Conservation (phyloP, 2,329 filamentous ascomycete species). For the Paecilomyces sp. region DNA sequence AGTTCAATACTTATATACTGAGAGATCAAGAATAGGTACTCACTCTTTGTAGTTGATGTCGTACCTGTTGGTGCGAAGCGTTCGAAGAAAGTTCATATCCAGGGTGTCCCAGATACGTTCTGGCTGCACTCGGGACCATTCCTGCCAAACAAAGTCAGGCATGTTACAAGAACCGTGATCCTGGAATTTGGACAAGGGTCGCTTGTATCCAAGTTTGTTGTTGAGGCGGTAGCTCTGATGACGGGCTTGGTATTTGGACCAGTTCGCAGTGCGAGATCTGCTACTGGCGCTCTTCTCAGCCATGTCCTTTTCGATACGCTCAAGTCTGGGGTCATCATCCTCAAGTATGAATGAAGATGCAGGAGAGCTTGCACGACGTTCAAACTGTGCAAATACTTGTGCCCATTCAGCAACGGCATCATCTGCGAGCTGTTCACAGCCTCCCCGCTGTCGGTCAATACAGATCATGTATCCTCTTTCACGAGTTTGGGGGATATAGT, state of each 20-base stretch:
- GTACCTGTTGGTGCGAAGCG: conserved; percentile 36
- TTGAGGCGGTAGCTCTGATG: conserved; percentile 51
- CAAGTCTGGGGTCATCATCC: conserved; percentile 48
- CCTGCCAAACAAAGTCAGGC: conserved; percentile 49
- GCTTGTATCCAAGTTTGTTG: conserved; percentile 45
- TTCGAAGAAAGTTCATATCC: conserved; percentile 54
- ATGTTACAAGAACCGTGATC: conserved; percentile 46
- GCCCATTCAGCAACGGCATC: conserved; percentile 27
- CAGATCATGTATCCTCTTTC: conserved; percentile 54
- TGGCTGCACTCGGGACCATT: conserved; percentile 45
- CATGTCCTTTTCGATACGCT: conserved; percentile 44
- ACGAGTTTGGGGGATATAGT: conserved; percentile 66
- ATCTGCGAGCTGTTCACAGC: conserved; percentile 16
- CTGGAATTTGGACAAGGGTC: conserved; percentile 55
- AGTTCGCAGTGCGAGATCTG: conserved; percentile 19
- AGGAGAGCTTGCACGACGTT: conserved; percentile 54
- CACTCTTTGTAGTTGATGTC: conserved; percentile 55
- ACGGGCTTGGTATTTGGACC: conserved; percentile 47
- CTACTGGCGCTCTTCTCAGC: conserved; percentile 18
- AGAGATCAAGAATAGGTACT: conserved; percentile 48
- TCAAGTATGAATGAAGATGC: conserved; percentile 56
- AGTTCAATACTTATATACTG: conserved; percentile 36
- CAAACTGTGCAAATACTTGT: conserved; percentile 38
- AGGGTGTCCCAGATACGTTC: conserved; percentile 59
- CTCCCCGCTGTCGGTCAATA: conserved; percentile 33